Base-by-base conservation (phyloP, 2,329 filamentous ascomycete genomes). In the Verticillium dahliae region DNA sequence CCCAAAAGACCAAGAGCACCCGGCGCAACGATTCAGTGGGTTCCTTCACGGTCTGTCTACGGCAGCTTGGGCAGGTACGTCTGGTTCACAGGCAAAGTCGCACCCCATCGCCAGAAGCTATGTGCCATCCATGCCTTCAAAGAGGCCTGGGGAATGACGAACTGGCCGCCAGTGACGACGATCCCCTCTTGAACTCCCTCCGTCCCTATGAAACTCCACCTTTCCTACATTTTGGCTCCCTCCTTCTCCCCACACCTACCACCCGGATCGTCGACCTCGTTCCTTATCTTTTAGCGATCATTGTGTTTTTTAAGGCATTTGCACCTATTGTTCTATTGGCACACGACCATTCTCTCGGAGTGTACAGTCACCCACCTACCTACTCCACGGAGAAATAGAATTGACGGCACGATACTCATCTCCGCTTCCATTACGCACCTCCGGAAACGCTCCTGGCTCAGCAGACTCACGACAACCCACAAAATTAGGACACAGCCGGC, bases 1-100 rank as follows among this genome's bases (percentile, higher is more conserved):
- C 57, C 52, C 27, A 31, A 31, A 34, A 56, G 60, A 22, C 37
- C 61, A 56, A 56, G 58, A 59, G 58, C 58, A 59, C 45, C 56
- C 62, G 58, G 56, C 45, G 45, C 45, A n/a, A 52, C 45, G 22
- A 22, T 52, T 52, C 45, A 52, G 18, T 52, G 45, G n/a, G 18
- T 11, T 52, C 45, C 27, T 4, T 31, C 27, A 31, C 27, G 27
- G 27, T 31, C 27, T 31, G 27, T 31, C 27, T 4, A 31, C 27
- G 27, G 27, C 5, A 31, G 27, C 27, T 4, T 4, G 4, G 27
- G 27, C 5, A 31, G 27, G 5, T 31, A 31, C 4, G 27, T 31
- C 27, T 31, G 27, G 27, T 11, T 52, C n/a, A 27, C 18, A 9
- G 45, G 18, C 27, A 31, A 52, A 27, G 18, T 27, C 18, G 45